Conservation (phyloP, 352 stramenopile genomes). For the Thalassiosira ordinaria region DNA sequence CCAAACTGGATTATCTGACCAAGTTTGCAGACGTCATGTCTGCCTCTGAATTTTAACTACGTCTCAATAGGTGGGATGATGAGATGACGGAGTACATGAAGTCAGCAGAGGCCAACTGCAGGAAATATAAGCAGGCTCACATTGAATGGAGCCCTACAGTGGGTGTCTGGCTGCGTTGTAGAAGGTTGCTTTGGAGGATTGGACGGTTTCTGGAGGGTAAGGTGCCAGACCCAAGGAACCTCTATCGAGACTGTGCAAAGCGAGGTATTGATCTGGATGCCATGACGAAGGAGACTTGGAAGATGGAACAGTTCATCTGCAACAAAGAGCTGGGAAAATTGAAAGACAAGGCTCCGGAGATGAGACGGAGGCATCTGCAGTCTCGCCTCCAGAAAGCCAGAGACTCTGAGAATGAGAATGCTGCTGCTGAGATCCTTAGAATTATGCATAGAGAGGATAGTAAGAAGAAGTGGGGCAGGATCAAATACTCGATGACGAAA, state of each 20-base stretch:
- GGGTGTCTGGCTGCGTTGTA: not conserved
- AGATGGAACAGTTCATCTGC: not conserved
- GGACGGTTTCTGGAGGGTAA: not conserved
- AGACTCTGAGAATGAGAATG: not conserved
- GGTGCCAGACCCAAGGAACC: conserved; percentile 4
- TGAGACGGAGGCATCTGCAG: not conserved
- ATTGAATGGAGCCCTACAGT: not conserved
- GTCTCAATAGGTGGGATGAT: not conserved
- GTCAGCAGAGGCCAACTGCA: not conserved
- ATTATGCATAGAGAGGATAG: not conserved
- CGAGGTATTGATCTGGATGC: not conserved
- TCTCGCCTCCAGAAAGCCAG: not conserved
- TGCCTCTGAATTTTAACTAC: not conserved
- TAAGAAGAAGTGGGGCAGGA: not conserved
- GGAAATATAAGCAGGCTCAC: not conserved
- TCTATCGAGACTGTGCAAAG: not conserved
- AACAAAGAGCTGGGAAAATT: not conserved
- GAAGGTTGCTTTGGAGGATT: not conserved
- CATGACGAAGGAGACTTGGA: not conserved
- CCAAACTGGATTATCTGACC: not conserved
- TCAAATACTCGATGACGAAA: not conserved
- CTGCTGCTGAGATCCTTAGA: not conserved
- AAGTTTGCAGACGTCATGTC: not conserved
- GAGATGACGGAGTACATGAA: conserved; percentile 7
- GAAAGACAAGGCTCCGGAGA: not conserved